Conservation (phyloP, 148 eudicot species). For the Vaccinium darrowii region DNA sequence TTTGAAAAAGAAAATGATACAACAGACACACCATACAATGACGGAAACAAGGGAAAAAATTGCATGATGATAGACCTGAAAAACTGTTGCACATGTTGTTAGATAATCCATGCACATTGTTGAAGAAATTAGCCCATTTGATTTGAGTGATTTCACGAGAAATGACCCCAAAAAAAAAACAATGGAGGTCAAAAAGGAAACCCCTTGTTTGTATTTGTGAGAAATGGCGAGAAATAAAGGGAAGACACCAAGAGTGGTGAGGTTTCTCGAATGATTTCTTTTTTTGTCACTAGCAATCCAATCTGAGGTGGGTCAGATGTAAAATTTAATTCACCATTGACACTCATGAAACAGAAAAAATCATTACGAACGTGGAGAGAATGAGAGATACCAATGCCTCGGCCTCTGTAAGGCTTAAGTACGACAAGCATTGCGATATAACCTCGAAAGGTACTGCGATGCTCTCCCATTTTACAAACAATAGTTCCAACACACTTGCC, state of each 20-base stretch:
- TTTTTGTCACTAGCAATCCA: neutral
- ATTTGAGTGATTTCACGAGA: neutral
- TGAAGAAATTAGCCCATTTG: neutral
- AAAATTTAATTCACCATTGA: neutral
- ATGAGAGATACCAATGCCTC: constrained; percentile 63
- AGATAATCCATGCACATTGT: neutral
- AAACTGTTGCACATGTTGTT: neutral
- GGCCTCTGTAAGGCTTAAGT: constrained; percentile 79
- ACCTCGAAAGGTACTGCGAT: constrained; percentile 80
- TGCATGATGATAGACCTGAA: neutral
- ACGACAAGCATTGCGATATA: constrained; percentile 99
- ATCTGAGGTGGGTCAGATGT: neutral
- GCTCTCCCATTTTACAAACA: constrained; percentile 96
- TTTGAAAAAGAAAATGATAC: neutral
- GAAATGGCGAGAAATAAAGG: neutral
- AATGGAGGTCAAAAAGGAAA: neutral
- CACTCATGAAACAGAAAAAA: neutral
- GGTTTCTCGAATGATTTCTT: neutral
- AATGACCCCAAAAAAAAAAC: neutral
- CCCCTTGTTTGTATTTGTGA: neutral
- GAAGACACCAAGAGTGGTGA: neutral
- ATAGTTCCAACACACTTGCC: constrained; percentile 91
- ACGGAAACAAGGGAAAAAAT: neutral
- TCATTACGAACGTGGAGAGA: neutral
- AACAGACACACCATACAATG: neutral